A percentile compares a stretch with the other conserved stretches of the same genome.
Conservation (phyloP, 176 grass and related monocot genomes). For the Musa beccarii region DNA sequence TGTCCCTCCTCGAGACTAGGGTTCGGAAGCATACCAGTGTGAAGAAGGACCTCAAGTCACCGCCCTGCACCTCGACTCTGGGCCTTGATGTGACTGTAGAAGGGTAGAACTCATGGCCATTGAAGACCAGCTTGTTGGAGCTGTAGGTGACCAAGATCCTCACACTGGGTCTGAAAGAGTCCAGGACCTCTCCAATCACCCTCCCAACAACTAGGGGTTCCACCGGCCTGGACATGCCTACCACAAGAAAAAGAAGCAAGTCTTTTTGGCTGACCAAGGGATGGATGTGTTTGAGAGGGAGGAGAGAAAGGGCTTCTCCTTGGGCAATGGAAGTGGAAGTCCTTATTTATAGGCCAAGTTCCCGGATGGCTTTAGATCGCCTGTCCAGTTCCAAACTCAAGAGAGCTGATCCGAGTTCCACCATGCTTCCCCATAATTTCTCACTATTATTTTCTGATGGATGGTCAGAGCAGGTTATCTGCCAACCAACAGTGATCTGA, state of each 20-base stretch:
- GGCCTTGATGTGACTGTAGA: constrained; percentile 56
- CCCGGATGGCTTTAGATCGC: no score
- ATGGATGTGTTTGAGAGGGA: no score
- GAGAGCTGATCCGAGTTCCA: no score
- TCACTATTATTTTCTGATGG: no score
- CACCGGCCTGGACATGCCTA: constrained; percentile 51
- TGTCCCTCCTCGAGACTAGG: not conserved
- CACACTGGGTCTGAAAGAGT: constrained; percentile 66
- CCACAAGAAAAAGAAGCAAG: not conserved
- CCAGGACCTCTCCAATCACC: constrained; percentile 90
- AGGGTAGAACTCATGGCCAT: constrained; percentile 85
- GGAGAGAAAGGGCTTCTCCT: no score
- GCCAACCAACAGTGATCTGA: no score
- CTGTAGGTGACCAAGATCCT: constrained; percentile 79
- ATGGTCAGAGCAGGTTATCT: no score
- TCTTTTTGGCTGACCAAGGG: not conserved
- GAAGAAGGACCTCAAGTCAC: constrained; percentile 73
- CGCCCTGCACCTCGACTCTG: constrained; percentile 62
- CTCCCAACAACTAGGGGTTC: constrained; percentile 67
- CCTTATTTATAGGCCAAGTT: no score
- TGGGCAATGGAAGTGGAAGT: no score
- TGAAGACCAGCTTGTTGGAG: constrained; percentile 63
- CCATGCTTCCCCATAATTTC: no score
- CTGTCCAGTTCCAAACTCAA: no score
- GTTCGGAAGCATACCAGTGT: constrained; percentile 48